A percentile compares a stretch with the other conserved stretches of the same genome.
Conservation (phyloP, 495 filamentous ascomycete species). For the Xylaria bambusicola region DNA sequence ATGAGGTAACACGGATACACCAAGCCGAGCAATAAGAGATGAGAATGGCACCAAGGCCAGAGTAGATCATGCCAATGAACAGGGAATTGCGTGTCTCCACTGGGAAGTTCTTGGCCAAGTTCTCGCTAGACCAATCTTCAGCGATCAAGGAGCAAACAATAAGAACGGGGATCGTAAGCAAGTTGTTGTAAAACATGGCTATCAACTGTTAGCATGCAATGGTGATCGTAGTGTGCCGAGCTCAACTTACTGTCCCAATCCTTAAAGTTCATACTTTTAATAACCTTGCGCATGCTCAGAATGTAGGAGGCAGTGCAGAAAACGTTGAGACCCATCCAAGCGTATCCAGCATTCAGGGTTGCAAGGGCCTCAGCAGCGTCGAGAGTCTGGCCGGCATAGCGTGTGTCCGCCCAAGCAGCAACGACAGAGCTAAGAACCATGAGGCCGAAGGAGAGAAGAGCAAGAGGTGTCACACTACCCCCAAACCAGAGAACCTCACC, state of each 20-base stretch:
- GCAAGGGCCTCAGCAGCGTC: slow-evolving; percentile 76
- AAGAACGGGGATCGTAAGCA: slow-evolving; percentile 93
- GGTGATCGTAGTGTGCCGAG: neutral
- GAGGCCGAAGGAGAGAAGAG: slow-evolving; percentile 92
- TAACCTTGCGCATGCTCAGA: slow-evolving; percentile 94
- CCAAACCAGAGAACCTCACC: slow-evolving; percentile 99
- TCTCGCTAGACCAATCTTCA: slow-evolving; percentile 89
- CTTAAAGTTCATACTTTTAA: slow-evolving; percentile 99
- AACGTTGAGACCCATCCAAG: slow-evolving; percentile 98
- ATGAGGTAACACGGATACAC: slow-evolving; percentile 96
- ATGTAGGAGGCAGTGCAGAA: slow-evolving; percentile 91
- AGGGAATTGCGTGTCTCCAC: slow-evolving; percentile 69
- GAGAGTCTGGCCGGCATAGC: slow-evolving; percentile 65
- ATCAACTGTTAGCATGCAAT: slow-evolving; percentile 34
- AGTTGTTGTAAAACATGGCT: slow-evolving; percentile 99
- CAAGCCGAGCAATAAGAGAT: slow-evolving; percentile 98
- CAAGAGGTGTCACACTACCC: slow-evolving; percentile 83
- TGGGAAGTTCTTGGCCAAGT: slow-evolving; percentile 88
- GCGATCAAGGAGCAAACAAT: slow-evolving; percentile 76
- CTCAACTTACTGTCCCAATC: slow-evolving; percentile 91
- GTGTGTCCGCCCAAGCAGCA: slow-evolving; percentile 97
- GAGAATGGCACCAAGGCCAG: slow-evolving; percentile 90
- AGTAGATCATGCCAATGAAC: slow-evolving; percentile 88
- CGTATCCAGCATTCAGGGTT: slow-evolving; percentile 92
- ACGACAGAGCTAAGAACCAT: slow-evolving; percentile 97